Percentiles rank a stretch among this genome's conserved stretches.
phyloP scores from a whole-genome alignment of 78 protist species.

The Guillardia theta region DNA sequence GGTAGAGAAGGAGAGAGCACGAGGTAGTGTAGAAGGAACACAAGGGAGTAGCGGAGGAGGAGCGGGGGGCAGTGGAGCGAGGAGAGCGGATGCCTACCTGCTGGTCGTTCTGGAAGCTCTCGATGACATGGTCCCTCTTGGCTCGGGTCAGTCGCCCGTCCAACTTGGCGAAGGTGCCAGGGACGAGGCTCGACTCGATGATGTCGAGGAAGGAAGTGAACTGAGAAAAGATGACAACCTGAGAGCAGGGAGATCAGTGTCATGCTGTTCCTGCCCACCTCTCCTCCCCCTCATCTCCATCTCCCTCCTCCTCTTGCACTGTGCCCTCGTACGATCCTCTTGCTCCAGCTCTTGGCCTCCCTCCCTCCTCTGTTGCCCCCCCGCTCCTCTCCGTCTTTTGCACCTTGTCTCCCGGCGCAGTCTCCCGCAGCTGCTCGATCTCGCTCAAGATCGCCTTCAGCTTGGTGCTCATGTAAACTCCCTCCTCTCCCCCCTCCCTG shows the following conservation, averaged over 20 bases:
- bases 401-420: no score
- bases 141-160: neutral
- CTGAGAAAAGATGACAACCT: neutral
- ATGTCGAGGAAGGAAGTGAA: conserved; percentile 30
- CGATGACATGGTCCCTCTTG: neutral
- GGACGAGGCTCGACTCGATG: neutral
- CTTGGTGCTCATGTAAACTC: neutral
- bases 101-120: neutral
- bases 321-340: no score
- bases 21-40: no score
- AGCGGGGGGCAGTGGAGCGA: no score
- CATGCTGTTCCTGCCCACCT: no score
- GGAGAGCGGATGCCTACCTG: no score
- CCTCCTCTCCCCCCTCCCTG: neutral
- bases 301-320: neutral
- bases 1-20: no score
- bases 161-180: neutral
- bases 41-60: no score
- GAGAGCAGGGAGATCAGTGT: neutral
- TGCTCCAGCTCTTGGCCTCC: neutral
- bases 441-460: neutral
- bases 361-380: neutral
- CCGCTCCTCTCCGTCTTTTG: no score
- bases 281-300: no score
- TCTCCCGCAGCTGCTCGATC: neutral